phyloP scores from a whole-genome alignment of 352 stramenopile species.

The Phytophthora pistaciae region DNA sequence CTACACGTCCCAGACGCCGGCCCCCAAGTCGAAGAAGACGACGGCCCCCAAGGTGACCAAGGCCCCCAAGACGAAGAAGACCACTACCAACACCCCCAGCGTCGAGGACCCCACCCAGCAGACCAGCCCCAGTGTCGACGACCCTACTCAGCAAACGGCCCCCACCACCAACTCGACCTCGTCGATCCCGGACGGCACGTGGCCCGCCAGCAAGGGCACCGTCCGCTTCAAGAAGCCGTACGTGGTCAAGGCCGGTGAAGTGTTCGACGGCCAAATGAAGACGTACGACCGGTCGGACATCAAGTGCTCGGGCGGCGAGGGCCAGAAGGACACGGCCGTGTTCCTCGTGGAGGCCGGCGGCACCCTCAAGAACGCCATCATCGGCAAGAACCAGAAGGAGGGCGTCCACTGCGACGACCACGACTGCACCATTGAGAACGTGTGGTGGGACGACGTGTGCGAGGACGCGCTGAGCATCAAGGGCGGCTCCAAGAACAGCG shows the following conservation, averaged over 20 bases:
- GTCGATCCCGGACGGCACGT: conserved; percentile 24
- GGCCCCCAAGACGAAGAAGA: conserved; percentile 1
- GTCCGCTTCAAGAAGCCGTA: conserved; percentile 17
- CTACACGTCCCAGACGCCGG: background rate
- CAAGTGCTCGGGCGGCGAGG: conserved; percentile 1
- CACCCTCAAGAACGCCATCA: conserved; percentile 4
- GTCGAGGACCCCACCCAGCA: background rate
- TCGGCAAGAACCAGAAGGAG: conserved; percentile 6
- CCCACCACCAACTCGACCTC: background rate
- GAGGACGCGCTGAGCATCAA: conserved; percentile 36
- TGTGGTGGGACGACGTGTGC: conserved; percentile 22
- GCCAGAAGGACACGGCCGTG: conserved; percentile 2
- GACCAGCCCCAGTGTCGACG: background rate
- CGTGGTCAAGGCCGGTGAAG: conserved; percentile 20
- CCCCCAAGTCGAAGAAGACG: conserved; percentile 1
- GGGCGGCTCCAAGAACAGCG: conserved; percentile 21
- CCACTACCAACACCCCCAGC: background rate
- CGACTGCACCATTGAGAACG: conserved; percentile 9
- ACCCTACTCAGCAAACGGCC: background rate
- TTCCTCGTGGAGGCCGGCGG: conserved; percentile 14
- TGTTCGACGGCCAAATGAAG: conserved; percentile 15
- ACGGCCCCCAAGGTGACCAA: background rate
- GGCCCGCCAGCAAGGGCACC: conserved; percentile 25
- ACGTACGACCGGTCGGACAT: conserved; percentile 17
- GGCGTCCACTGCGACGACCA: conserved; percentile 3